Evolutionary conservation across 176 grass and related monocot species (phyloP).

Genomic region (Cenchrus americanus): DNA sequence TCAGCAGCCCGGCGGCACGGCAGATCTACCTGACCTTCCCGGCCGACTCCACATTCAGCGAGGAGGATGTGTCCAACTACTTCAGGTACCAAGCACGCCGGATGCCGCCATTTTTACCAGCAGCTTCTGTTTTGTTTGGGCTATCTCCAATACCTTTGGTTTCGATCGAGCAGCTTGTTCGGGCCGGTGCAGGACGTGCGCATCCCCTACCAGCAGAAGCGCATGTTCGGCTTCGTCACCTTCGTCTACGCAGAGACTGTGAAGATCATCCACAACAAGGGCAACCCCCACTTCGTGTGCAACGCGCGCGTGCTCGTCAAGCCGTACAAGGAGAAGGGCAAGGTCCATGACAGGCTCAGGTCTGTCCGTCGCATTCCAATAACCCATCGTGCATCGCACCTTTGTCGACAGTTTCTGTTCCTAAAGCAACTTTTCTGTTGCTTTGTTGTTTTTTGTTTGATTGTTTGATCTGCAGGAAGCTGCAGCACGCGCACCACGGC

Average conservation of each 20-base stretch:
- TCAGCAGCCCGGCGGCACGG: conserved; percentile 54
- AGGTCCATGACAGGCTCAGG: conserved; percentile 87
- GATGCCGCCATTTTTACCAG: conserved; percentile 3
- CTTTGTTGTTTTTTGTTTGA: not conserved
- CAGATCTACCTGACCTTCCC: conserved; percentile 96
- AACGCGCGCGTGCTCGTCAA: conserved; percentile 86
- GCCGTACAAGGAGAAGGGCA: conserved; percentile 96
- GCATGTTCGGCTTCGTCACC: conserved; percentile 97
- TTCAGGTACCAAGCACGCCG: conserved; percentile 62
- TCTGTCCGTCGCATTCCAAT: not conserved
- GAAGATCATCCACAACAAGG: conserved; percentile 61
- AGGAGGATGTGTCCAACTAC: conserved; percentile 85
- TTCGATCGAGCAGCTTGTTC: conserved; percentile 51
- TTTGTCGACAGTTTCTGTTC: not conserved
- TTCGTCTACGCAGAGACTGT: conserved; percentile 77
- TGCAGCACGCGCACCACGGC: conserved; percentile 47
- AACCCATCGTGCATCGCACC: too few species aligned
- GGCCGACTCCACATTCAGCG: conserved; percentile 77
- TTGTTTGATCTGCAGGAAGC: conserved; percentile 38
- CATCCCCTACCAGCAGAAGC: conserved; percentile 92
- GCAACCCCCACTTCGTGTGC: conserved; percentile 90
- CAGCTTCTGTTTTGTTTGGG: not conserved
- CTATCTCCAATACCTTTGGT: not conserved
- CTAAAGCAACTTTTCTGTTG: not conserved
- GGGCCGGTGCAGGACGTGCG: conserved; percentile 89